Percentiles rank a stretch among this genome's conserved stretches.
Evolutionary conservation across 176 grass and related monocot species (phyloP).

Genomic region (Oryza brachyantha): DNA sequence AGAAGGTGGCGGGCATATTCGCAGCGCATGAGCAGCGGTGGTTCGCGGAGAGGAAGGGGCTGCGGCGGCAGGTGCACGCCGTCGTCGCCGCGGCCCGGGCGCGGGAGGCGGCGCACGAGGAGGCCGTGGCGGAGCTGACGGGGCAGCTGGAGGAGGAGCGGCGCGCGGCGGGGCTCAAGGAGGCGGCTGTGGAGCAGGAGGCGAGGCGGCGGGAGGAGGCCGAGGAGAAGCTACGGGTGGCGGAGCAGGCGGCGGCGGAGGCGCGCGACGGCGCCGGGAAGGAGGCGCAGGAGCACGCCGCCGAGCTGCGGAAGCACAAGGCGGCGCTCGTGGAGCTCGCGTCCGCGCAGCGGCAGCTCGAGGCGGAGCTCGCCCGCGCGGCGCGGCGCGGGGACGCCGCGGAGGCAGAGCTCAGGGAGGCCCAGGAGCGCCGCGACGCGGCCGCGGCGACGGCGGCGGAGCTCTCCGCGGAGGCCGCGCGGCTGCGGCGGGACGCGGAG

Average conservation of each 20-base stretch:
- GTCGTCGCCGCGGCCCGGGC: slow-evolving; percentile 48
- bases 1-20: slow-evolving; percentile 81
- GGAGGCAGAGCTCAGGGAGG: slow-evolving; percentile 37
- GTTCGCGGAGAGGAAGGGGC: slow-evolving; percentile 52
- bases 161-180: not conserved
- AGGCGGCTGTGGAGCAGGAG: slow-evolving; percentile 49
- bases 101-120: slow-evolving; percentile 45
- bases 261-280: slow-evolving; percentile 32
- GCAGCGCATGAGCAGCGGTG: slow-evolving; percentile 70
- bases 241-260: slow-evolving; percentile 34
- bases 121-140: slow-evolving; percentile 31
- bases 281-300: slow-evolving; percentile 45
- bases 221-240: slow-evolving; percentile 42
- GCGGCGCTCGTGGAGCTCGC: slow-evolving; percentile 65
- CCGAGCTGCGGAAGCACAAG: slow-evolving; percentile 70
- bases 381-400: slow-evolving; percentile 47
- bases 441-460: slow-evolving; percentile 37
- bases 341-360: slow-evolving; percentile 59
- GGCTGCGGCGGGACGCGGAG: slow-evolving; percentile 58
- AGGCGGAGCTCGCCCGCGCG: slow-evolving; percentile 55
- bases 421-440: slow-evolving; percentile 36
- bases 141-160: slow-evolving; percentile 51
- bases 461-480: slow-evolving; percentile 42
- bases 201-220: slow-evolving; percentile 18
- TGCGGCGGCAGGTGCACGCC: slow-evolving; percentile 63